Percentiles rank a stretch among this genome's conserved stretches.
These are phyloP conservation scores for Arthrobotrys pseudoclavata DNA, from an alignment of 2,329 filamentous ascomycete species.

Conservation along the genomic window DNA sequence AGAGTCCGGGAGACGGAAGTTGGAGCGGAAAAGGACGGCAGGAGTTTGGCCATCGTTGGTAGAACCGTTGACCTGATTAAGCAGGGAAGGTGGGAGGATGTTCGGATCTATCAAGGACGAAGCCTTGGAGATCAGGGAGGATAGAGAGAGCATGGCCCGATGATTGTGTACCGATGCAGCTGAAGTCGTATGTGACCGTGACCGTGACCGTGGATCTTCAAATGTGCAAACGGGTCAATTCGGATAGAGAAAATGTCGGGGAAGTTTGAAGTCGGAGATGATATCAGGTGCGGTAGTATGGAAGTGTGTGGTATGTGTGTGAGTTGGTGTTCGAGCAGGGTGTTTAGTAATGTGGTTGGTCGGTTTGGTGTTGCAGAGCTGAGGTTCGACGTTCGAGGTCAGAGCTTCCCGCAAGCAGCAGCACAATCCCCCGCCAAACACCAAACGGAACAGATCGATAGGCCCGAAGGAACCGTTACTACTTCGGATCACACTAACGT, in stretches of 20 bases:
- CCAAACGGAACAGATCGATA: conserved; percentile 2
- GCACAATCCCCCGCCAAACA: conserved; percentile 33
- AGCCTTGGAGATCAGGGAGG: conserved; percentile 58
- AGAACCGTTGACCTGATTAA: conserved; percentile 87
- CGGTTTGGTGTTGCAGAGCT: conserved; percentile 41
- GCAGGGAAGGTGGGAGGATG: conserved; percentile 77
- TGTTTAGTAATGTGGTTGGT: conserved; percentile 35
- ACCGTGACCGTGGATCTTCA: no score
- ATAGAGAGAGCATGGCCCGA: conserved; percentile 55
- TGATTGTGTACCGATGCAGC: conserved; percentile 21
- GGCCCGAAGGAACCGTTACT: not conserved
- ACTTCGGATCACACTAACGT: no score
- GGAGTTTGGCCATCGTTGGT: conserved; percentile 51
- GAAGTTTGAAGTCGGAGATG: conserved; percentile 15
- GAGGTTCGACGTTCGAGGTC: conserved; percentile 18
- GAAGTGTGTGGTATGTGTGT: not conserved
- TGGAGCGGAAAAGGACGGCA: conserved; percentile 82
- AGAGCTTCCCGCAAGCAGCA: conserved; percentile 30
- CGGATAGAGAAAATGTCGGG: not conserved
- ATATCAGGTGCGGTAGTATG: conserved; percentile 1
- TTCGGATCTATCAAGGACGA: conserved; percentile 60
- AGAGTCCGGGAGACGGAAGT: conserved; percentile 92
- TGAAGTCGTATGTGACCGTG: not conserved
- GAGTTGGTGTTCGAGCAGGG: not conserved
- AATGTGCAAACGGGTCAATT: not conserved